phyloP scores from a whole-genome alignment of 2,329 filamentous ascomycete genomes.

The Cercospora sp. region DNA sequence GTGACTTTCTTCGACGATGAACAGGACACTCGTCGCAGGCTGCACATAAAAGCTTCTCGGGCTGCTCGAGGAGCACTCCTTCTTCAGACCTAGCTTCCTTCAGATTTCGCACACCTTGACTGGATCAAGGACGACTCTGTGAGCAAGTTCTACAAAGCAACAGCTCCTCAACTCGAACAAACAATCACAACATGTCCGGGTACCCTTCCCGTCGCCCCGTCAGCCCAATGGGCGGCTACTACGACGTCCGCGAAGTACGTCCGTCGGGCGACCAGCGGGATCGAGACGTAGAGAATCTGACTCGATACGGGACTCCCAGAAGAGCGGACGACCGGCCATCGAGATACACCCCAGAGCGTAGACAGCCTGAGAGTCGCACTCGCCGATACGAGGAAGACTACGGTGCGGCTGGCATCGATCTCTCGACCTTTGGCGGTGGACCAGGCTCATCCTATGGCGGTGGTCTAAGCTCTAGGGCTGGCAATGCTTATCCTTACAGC shows the following conservation, averaged over 20 bases:
- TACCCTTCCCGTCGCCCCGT: slow-evolving; percentile 6
- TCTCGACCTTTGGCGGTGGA: slow-evolving; percentile 3
- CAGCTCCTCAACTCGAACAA: neutral
- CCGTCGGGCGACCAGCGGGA: neutral
- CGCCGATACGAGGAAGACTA: slow-evolving; percentile 8
- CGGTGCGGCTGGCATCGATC: slow-evolving; percentile 3
- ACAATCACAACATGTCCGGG: neutral
- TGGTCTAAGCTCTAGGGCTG: neutral
- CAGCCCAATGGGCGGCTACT: slow-evolving; percentile 9
- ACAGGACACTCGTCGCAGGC: neutral
- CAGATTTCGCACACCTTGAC: neutral
- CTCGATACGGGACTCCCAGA: slow-evolving; percentile 5
- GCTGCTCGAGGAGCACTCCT: neutral
- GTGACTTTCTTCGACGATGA: neutral
- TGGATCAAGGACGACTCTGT: neutral
- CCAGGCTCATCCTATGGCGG: neutral
- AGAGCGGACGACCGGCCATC: neutral
- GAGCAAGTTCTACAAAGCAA: neutral
- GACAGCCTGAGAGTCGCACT: neutral
- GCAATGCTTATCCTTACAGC: neutral
- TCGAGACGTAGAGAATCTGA: neutral
- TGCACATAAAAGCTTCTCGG: neutral
- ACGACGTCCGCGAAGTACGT: slow-evolving; percentile 1
- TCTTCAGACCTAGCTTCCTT: neutral
- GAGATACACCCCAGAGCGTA: neutral